Percentiles rank a stretch among this genome's conserved stretches.
These are phyloP conservation scores for Collariella sp. DNA, from an alignment of 495 filamentous ascomycete species.

Conservation along the genomic window DNA sequence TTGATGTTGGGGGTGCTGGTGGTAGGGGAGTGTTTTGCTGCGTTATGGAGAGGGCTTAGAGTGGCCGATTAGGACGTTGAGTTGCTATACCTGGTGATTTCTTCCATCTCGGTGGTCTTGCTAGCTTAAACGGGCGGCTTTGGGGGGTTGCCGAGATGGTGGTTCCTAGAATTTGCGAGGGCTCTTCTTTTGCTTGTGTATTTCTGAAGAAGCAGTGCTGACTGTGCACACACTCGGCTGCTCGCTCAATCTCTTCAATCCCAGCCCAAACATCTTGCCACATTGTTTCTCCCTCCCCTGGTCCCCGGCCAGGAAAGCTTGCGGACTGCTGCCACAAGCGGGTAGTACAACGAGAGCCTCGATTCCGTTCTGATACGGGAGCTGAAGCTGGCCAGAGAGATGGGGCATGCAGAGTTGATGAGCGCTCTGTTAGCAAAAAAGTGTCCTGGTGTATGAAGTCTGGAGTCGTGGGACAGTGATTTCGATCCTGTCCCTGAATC, in stretches of 20 bases:
- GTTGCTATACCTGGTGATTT: too few species aligned
- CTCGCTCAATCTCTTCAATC: slow-evolving; percentile 4
- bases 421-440: neutral
- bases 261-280: slow-evolving; percentile 1
- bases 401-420: neutral
- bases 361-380: slow-evolving; percentile 5
- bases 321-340: neutral
- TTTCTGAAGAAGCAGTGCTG: slow-evolving; percentile 15
- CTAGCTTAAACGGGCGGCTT: too few species aligned
- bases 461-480: slow-evolving; percentile 30
- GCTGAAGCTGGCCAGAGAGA: neutral
- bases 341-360: slow-evolving; percentile 3
- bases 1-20: too few species aligned
- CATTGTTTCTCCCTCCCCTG: slow-evolving; percentile 4
- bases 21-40: too few species aligned
- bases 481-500: slow-evolving; percentile 25
- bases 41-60: too few species aligned
- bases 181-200: too few species aligned
- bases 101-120: too few species aligned
- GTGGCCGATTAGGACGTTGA: too few species aligned
- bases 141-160: too few species aligned
- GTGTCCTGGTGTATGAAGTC: slow-evolving; percentile 20
- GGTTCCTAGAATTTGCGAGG: too few species aligned
- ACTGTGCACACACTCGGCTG: slow-evolving; percentile 10
- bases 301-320: slow-evolving; percentile 24